phyloP scores from a whole-genome alignment of 2,329 filamentous ascomycete genomes.

The Talaromyces amestolkiae region DNA sequence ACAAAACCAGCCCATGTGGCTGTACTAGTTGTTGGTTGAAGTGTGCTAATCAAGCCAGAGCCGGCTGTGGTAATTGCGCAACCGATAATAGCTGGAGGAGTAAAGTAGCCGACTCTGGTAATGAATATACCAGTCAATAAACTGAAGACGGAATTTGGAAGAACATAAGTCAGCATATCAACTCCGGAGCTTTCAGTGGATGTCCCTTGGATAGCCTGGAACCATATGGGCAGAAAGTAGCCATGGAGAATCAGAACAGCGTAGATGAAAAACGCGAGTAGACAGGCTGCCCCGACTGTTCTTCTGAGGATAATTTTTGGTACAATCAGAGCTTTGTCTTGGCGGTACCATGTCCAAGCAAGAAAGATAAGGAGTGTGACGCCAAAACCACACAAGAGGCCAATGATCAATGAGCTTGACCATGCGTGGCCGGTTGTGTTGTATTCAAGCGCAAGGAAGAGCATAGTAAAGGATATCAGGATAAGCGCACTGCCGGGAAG shows the following conservation, averaged over 20 bases:
- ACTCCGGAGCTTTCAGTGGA: conserved; percentile 17
- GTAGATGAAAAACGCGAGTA: conserved; percentile 32
- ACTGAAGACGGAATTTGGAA: conserved; percentile 32
- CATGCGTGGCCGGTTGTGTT: conserved; percentile 27
- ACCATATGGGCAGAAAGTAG: conserved; percentile 30
- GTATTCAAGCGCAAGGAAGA: conserved; percentile 31
- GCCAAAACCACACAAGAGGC: conserved; percentile 26
- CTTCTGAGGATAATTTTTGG: conserved; percentile 23
- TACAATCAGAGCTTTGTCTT: conserved; percentile 26
- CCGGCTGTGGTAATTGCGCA: conserved; percentile 30
- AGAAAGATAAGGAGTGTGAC: conserved; percentile 27
- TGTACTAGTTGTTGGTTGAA: conserved; percentile 27
- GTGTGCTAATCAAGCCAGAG: conserved; percentile 34
- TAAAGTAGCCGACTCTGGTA: conserved; percentile 28
- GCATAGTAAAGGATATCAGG: conserved; percentile 27
- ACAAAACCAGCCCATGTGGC: conserved; percentile 28
- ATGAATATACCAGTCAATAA: conserved; percentile 31
- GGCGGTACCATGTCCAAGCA: conserved; percentile 21
- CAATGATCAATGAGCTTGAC: conserved; percentile 26
- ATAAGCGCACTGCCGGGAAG: conserved; percentile 26
- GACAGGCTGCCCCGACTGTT: conserved; percentile 24
- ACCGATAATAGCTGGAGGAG: conserved; percentile 30
- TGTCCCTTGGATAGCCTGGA: conserved; percentile 27
- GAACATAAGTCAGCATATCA: conserved; percentile 31
- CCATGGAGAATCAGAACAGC: conserved; percentile 24